These are phyloP conservation scores for Lentinus brumalis DNA, from an alignment of 768 basidiomycete species.

Conservation along the genomic window DNA sequence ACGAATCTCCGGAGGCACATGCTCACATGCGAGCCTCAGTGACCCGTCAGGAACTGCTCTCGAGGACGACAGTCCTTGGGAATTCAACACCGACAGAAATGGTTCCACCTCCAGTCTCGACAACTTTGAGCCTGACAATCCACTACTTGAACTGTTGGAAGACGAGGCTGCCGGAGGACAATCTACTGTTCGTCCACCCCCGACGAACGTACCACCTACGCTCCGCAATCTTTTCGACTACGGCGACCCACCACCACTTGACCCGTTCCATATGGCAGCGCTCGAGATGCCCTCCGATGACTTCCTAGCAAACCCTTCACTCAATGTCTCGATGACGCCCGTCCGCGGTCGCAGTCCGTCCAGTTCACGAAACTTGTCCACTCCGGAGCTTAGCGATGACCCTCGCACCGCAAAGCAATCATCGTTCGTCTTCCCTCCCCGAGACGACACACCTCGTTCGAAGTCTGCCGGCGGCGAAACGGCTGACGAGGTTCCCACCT, in stretches of 20 bases:
- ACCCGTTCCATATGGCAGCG: conserved; percentile 45
- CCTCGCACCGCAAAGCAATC: conserved; percentile 46
- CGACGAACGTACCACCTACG: conserved; percentile 67
- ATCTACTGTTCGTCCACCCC: conserved; percentile 52
- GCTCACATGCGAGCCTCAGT: neutral
- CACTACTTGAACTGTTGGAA: conserved; percentile 10
- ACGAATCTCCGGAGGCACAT: neutral
- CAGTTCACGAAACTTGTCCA: conserved; percentile 30
- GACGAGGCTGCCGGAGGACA: conserved; percentile 33
- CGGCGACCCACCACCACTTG: conserved; percentile 37
- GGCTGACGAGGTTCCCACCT: conserved; percentile 27
- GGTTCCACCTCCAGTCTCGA: conserved; percentile 28
- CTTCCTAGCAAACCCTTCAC: conserved; percentile 13
- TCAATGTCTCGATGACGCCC: conserved; percentile 37
- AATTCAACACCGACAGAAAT: conserved; percentile 72
- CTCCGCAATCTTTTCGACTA: conserved; percentile 80
- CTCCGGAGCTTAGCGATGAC: conserved; percentile 42
- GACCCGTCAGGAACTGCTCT: neutral
- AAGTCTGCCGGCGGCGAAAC: conserved; percentile 32
- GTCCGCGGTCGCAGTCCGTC: conserved; percentile 35
- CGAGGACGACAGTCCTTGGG: conserved; percentile 55
- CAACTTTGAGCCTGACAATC: conserved; percentile 10
- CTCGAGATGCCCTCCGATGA: conserved; percentile 28
- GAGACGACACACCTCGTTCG: conserved; percentile 33
- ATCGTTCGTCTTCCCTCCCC: conserved; percentile 56